Evolutionary conservation across 1,284 basidiomycete genomes (phyloP), one percentile per base, ranked within the genome.

Genomic region (Microbotryomycetes sp.): DNA sequence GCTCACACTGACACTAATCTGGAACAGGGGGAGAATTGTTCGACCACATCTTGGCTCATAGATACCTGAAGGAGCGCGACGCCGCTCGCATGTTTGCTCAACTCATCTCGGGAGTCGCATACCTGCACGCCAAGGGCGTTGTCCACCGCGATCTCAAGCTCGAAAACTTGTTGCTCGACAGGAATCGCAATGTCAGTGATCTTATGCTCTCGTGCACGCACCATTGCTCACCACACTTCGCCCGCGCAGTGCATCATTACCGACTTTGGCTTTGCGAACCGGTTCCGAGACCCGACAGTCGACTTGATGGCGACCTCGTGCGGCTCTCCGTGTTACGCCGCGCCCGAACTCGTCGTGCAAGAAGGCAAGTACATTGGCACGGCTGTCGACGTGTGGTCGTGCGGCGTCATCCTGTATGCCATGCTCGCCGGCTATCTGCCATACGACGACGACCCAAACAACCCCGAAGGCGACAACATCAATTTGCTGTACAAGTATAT

Each of bases 401-500:
- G 96, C 71, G 96, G 96, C 65, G 96, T 99, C 67, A 99, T 99
- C 71, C 82, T 99, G 5, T 99, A 97, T 75, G 96, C 96, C 59
- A 98, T 99, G 94, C 84, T 98, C 13, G 92, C 94, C 1, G 96
- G 96, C 7, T 98, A 98, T 74, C 85, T 99, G 30, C 96, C 96
- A n/a, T 99, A 97, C 76, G 96, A 98, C 76, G 96, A 98, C 75
- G 96, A 99, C 77, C 96, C 96, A 1, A 87, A 87, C 30, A 99
- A 98, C 76, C 96, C 96, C 3, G 96, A 98, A 66, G 96, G 96
- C 60, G 93, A 98, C 79, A 98, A 98, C 78, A 98, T 98, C 81
- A 98, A 97, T 74, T 81, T 97, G n/a, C 80, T 99, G 54, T 99
- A 98, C 85, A 92, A 90, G 76, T 99, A 99, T 78, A 99, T 99